A percentile compares a stretch with the other conserved stretches of the same genome.
Evolutionary conservation across 23 red algal genomes (phyloP).

Genomic region (Gracilaria vermiculophylla): DNA sequence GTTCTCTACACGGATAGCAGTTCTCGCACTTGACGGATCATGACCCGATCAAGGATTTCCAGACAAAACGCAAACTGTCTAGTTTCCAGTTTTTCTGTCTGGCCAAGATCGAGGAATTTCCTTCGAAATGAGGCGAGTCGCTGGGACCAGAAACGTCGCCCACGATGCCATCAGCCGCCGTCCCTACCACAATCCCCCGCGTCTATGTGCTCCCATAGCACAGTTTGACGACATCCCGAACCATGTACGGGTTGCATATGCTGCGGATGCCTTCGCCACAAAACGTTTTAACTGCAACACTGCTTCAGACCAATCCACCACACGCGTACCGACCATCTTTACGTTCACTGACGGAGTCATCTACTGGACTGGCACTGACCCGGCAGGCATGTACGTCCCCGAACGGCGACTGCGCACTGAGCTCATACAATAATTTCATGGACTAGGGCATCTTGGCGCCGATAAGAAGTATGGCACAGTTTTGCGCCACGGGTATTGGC

Average conservation of each 20-base stretch:
- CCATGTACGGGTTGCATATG: too few species aligned
- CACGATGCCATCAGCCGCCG: neutral
- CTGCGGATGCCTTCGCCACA: too few species aligned
- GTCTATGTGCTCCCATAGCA: neutral
- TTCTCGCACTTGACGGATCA: conserved; percentile 17
- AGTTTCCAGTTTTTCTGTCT: conserved; percentile 20
- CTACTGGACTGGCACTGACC: neutral
- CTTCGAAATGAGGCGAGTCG: neutral
- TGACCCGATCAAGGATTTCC: conserved; percentile 32
- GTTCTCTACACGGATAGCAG: neutral
- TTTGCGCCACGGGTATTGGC: neutral
- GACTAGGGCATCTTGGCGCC: neutral
- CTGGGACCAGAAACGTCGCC: neutral
- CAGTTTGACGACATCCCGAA: too few species aligned
- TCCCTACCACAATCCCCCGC: neutral
- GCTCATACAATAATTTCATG: neutral
- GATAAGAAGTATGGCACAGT: neutral
- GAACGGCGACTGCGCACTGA: neutral
- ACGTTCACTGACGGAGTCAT: neutral
- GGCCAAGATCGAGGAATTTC: conserved; percentile 6
- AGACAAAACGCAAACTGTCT: conserved; percentile 23
- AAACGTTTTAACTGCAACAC: neutral
- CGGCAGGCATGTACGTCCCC: neutral
- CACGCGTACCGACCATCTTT: too few species aligned
- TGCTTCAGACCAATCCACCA: neutral